phyloP scores from a whole-genome alignment of 2,329 filamentous ascomycete genomes.

The Hypoxylon sp. region DNA sequence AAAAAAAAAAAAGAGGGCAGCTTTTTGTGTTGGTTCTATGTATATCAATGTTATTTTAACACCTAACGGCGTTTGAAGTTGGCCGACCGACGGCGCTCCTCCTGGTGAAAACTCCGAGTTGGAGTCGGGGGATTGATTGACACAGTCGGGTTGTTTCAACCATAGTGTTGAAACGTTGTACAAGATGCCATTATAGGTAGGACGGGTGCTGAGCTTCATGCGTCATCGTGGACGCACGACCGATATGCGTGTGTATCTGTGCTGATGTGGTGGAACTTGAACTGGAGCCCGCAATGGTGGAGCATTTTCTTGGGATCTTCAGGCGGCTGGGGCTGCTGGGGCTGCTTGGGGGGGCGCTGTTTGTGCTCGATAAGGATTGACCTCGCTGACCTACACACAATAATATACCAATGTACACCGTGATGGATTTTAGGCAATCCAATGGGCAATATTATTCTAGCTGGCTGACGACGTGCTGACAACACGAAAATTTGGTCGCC shows the following conservation, averaged over 20 bases:
- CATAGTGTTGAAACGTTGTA: constrained; percentile 21
- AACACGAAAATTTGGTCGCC: not conserved
- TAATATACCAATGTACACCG: too few species aligned
- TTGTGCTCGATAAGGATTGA: not conserved
- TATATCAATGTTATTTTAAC: constrained; percentile 7
- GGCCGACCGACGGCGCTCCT: constrained; percentile 18
- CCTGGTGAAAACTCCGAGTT: constrained; percentile 15
- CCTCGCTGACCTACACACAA: not conserved
- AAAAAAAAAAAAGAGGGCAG: constrained; percentile 1
- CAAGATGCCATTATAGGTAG: constrained; percentile 22
- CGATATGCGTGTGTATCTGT: constrained; percentile 13
- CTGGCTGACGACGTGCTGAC: not conserved
- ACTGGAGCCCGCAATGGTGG: not conserved
- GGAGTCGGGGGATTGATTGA: constrained; percentile 33
- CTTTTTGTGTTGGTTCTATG: constrained; percentile 7
- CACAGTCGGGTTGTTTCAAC: constrained; percentile 41
- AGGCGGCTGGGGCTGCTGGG: not conserved
- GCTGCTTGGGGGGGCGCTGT: not conserved
- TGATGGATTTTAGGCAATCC: not conserved
- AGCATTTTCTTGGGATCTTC: not conserved
- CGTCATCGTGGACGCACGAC: constrained; percentile 28
- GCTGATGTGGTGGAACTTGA: constrained; percentile 16
- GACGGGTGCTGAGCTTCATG: constrained; percentile 22
- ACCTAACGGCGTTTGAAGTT: constrained; percentile 27
- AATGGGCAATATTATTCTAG: not conserved